Evolutionary conservation across 2,329 filamentous ascomycete genomes (phyloP).

Genomic region (Sporothrix sp.): DNA sequence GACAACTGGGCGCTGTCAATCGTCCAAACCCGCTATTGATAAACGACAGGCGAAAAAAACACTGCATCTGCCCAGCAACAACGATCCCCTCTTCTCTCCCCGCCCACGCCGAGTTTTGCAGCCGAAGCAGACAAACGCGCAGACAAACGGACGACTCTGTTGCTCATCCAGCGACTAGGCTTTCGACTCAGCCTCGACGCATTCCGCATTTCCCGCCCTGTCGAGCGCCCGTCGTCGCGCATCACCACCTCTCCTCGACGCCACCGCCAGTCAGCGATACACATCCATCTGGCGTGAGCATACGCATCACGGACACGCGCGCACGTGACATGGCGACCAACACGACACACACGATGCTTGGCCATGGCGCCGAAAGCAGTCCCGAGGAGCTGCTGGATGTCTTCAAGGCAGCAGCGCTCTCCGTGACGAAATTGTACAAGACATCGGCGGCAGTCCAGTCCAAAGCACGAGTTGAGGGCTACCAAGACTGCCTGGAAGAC

Average conservation of each 20-base stretch:
- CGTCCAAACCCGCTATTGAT: slow-evolving; percentile 3
- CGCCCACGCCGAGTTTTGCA: background rate
- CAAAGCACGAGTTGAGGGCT: slow-evolving; percentile 68
- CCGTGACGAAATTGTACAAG: slow-evolving; percentile 94
- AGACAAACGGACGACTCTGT: background rate
- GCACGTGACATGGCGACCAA: background rate
- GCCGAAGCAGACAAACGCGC: background rate
- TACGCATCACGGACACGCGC: too few relatives aligned
- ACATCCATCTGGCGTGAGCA: too few relatives aligned
- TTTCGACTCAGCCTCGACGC: too few relatives aligned
- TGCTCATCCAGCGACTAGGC: too few relatives aligned
- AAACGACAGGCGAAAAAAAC: background rate
- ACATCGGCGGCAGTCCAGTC: slow-evolving; percentile 70
- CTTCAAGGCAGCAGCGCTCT: slow-evolving; percentile 86
- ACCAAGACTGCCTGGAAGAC: slow-evolving; percentile 90
- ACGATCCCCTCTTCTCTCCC: background rate
- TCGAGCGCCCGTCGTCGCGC: background rate
- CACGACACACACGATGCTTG: background rate
- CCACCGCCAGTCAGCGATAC: too few relatives aligned
- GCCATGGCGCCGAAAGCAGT: slow-evolving; percentile 8
- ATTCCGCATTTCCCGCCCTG: background rate
- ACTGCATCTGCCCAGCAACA: slow-evolving; percentile 9
- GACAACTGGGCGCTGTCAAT: slow-evolving; percentile 2
- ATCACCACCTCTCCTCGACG: background rate
- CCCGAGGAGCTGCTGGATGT: slow-evolving; percentile 68